These are phyloP conservation scores for Vitis amurensis DNA, from an alignment of 164 flowering plant species.

Conservation along the genomic window DNA sequence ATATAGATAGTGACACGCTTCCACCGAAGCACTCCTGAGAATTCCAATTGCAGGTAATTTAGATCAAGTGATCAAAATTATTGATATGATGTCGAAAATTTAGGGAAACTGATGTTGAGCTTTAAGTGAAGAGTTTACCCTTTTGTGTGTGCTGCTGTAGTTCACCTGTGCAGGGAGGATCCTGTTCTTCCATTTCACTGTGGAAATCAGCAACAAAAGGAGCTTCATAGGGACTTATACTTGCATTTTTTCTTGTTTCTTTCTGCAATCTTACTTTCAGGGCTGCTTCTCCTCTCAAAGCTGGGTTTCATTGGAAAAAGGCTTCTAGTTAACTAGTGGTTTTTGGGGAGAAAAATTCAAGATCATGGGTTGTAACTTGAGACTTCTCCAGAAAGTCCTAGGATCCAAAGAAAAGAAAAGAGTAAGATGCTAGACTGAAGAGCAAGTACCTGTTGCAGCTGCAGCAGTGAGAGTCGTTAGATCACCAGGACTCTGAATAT, in stretches of 20 bases:
- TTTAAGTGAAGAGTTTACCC: constrained; percentile 37
- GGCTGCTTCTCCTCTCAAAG: constrained; percentile 84
- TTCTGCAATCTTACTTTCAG: constrained; percentile 63
- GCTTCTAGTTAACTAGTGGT: background rate
- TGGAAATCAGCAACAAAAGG: constrained; percentile 21
- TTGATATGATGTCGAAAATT: background rate
- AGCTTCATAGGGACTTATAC: constrained; percentile 65
- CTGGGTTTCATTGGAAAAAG: constrained; percentile 23
- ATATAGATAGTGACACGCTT: constrained; percentile 66
- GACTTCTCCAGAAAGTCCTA: background rate
- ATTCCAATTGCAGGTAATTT: constrained; percentile 5
- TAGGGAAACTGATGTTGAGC: background rate
- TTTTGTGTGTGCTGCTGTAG: constrained; percentile 61
- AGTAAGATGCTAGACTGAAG: background rate
- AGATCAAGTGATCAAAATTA: too few species aligned
- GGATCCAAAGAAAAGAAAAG: too few species aligned
- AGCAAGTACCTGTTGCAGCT: constrained; percentile 84
- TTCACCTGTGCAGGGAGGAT: constrained; percentile 58
- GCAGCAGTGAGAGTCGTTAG: constrained; percentile 91
- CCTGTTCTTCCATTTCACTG: constrained; percentile 29
- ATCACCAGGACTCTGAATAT: constrained; percentile 70
- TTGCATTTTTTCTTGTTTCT: constrained; percentile 68
- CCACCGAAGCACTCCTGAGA: constrained; percentile 59
- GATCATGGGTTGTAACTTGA: too few species aligned
- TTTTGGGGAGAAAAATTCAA: too few species aligned